Evolutionary conservation across 140 eudicot genomes (phyloP).

Genomic region (Ambrosia hybrid): DNA sequence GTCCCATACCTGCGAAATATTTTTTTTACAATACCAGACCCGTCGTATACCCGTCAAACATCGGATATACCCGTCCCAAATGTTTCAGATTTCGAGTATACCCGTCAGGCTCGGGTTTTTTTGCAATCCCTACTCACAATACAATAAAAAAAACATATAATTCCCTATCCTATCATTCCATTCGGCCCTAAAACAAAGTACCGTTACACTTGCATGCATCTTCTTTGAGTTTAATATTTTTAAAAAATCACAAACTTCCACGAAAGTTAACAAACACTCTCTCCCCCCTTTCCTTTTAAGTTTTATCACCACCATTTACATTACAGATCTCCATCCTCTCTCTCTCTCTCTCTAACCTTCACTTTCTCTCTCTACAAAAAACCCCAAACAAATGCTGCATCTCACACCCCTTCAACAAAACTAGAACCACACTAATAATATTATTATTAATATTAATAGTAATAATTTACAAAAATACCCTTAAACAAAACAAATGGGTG

Average conservation of each 20-base stretch:
- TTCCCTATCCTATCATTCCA: too few species aligned
- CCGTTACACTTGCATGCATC: constrained; percentile 21
- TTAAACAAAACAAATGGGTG: constrained; percentile 47
- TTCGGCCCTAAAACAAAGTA: neutral
- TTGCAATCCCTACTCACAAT: too few species aligned
- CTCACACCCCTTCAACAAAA: neutral
- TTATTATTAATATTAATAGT: neutral
- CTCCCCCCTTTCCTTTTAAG: constrained; percentile 26
- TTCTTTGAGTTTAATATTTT: neutral
- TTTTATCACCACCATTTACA: constrained; percentile 27
- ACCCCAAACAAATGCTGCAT: constrained; percentile 18
- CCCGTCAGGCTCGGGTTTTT: too few species aligned
- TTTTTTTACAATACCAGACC: too few species aligned
- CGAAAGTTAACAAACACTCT: constrained; percentile 21
- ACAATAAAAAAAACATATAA: too few species aligned
- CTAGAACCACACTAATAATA: neutral
- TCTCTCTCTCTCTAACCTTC: neutral
- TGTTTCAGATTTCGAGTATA: too few species aligned
- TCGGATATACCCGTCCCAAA: too few species aligned
- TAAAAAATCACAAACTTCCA: constrained; percentile 26
- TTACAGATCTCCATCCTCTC: constrained; percentile 31
- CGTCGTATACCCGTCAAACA: too few species aligned
- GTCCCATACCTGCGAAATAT: too few species aligned
- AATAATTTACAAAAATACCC: neutral
- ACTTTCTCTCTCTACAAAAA: constrained; percentile 14